Base-by-base conservation (phyloP, 352 stramenopile species). In the Pythium rhizo-oryzae region DNA sequence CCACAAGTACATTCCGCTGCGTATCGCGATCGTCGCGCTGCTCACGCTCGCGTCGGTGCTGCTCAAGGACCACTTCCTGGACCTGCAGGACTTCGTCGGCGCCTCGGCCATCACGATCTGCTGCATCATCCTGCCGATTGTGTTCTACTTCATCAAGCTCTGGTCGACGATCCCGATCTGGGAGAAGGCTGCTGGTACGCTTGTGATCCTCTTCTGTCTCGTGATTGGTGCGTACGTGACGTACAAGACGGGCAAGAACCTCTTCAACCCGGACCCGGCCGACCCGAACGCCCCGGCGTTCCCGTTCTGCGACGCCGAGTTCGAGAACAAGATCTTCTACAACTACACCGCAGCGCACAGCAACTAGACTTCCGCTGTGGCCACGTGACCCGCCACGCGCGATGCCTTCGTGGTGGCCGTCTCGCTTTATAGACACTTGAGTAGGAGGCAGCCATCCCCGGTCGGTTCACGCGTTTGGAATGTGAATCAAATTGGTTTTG, bases 131-230 rank as follows among this genome's bases (percentile, higher is more conserved):
- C 61, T 91, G 51, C 81, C 83, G 13, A 85, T 87, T 56, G 68
- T 82, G 56, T 90, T 91, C 69, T 90, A 90, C 80, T 62, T 90
- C 9, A 90, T 86, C 65, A 75, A 80, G 52, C 76, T 87, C 55
- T 88, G 80, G 80, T 47, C 70, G 21, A 57, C 44, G 23, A 82
- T 81, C 50, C 35, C 57, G 11, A 21, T 61, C 0, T 61, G 55
- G 55, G 55, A 61, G 24, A 24, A 44, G 18, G 33, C 33, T 24
- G 55, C 33, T 6, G 55, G 55, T 8, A 21, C 37, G 55, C 28
- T 61, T 11, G n/a, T 61, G 8, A 4, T 61, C 1, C 33, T 61
- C 16, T 4, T 51, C 4, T 51, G 55, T 16, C 35, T 61, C 12
- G 55, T 61, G 33, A 35, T 61, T 16, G 55, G 55, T 4, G 12